Evolutionary conservation across 495 filamentous ascomycete species (phyloP), one percentile per base, ranked within the genome.

Genomic region (Neurospora sp.): DNA sequence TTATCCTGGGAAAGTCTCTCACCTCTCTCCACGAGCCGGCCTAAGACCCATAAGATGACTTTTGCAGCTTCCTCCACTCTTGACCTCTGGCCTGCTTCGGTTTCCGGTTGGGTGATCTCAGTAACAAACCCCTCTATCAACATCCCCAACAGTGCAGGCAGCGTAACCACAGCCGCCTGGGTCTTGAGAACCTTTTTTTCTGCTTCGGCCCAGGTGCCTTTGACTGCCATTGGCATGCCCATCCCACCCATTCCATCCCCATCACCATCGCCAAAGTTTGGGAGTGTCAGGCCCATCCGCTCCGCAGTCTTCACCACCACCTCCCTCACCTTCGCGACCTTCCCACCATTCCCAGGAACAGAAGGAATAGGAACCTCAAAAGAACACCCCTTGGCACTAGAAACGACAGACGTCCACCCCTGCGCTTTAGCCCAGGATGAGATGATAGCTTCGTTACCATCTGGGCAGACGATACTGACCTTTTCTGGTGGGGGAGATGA

Each of bases 391-490:
- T 23, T 14, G 11, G 5, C 23, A 8, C 12, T 14, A 0, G 54
- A 62, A 31, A 62, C 12, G 12, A 35, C 54, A 31, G 20, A 27
- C 20, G 54, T 35, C 75, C 75, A 78, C 2, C 77, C 77, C 1
- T 69, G 41, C 6, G 70, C 37, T 8, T 23, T 48, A 0, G 81
- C 79, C 84, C 84, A 84, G 10, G 54, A 73, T 4, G 73, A 71
- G 12, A 84, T 74, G 5, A 79, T 77, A 0, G 77, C 72, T 44
- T 73, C 75, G 37, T 76, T 77, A 27, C 74, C 66, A 4, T 72
- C 74, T 1, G 82, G 79, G 40, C 80, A 83, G 46, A 82, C 70
- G 37, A 85, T 74, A 11, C 75, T 80, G 31, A 84, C 72, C 12
- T 77, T 71, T 9, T 42, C 69, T 0, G 78, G 77, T 4, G 74